Conservation (phyloP, 306 rosid species). For the Comarum palustre region DNA sequence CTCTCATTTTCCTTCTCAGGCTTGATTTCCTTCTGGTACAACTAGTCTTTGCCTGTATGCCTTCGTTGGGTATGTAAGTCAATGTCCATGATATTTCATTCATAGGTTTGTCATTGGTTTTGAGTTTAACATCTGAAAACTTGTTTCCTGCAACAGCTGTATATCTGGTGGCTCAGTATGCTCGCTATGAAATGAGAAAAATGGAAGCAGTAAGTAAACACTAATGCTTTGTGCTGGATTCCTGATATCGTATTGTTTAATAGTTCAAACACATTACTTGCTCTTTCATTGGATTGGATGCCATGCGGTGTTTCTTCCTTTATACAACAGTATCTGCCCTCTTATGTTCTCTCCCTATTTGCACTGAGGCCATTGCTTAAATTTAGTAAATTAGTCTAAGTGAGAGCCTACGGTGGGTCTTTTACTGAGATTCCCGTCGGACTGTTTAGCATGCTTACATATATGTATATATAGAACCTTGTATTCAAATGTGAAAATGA, state of each 20-base stretch:
- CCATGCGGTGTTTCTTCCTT: conserved; percentile 17
- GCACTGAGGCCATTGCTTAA: neutral
- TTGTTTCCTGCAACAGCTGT: conserved; percentile 57
- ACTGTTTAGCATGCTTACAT: neutral
- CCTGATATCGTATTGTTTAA: neutral
- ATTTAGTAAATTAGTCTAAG: neutral
- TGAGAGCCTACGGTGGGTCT: neutral
- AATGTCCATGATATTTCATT: neutral
- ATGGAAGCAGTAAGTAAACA: conserved; percentile 63
- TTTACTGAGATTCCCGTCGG: neutral
- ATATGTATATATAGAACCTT: neutral
- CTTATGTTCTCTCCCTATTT: too few species aligned
- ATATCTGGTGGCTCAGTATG: conserved; percentile 86
- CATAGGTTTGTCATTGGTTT: conserved; percentile 11
- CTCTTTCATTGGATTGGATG: neutral
- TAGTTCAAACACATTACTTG: too few species aligned
- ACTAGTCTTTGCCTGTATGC: conserved; percentile 75
- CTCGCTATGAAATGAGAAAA: conserved; percentile 71
- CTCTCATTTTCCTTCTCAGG: conserved; percentile 47
- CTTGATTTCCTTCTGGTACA: conserved; percentile 88
- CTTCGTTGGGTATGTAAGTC: conserved; percentile 65
- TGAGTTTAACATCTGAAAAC: conserved; percentile 21
- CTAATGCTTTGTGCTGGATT: neutral
- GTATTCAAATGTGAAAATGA: neutral
- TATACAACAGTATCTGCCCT: neutral